phyloP scores from a whole-genome alignment of 2,329 filamentous ascomycete species.

The Chrysoporthe cubensis region DNA sequence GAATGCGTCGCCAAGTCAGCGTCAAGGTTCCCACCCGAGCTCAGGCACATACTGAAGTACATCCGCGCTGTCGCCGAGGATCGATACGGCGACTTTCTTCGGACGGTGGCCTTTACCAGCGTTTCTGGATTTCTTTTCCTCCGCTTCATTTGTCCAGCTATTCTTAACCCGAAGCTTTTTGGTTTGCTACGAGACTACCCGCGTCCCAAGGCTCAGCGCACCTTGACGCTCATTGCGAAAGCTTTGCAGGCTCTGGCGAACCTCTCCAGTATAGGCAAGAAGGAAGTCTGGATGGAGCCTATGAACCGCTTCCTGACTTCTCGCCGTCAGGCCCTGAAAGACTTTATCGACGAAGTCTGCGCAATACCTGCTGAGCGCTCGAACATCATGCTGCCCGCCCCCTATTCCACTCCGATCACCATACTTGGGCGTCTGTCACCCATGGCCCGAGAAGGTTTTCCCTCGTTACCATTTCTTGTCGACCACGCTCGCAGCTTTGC shows the following conservation, averaged over 20 bases:
- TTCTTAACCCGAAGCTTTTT: conserved; percentile 92
- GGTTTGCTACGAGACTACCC: conserved; percentile 84
- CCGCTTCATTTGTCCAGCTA: conserved; percentile 94
- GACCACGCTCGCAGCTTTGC: conserved; percentile 87
- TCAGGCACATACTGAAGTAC: conserved; percentile 86
- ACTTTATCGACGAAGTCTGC: conserved; percentile 86
- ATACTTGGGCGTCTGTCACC: conserved; percentile 83
- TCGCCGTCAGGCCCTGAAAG: conserved; percentile 79
- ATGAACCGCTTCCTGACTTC: conserved; percentile 88
- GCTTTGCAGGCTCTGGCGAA: conserved; percentile 90
- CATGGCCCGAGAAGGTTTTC: conserved; percentile 86
- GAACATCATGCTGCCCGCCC: conserved; percentile 71
- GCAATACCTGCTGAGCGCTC: conserved; percentile 74
- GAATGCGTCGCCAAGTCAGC: conserved; percentile 78
- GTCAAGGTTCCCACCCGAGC: conserved; percentile 74
- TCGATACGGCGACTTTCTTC: conserved; percentile 88
- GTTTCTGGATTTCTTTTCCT: conserved; percentile 94
- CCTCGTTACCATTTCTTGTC: conserved; percentile 88
- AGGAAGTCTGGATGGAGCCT: conserved; percentile 98
- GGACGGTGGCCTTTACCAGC: conserved; percentile 89
- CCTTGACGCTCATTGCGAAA: conserved; percentile 90
- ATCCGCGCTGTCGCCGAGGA: conserved; percentile 92
- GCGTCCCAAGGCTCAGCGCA: conserved; percentile 79
- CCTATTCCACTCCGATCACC: conserved; percentile 89
- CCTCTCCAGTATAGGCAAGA: conserved; percentile 87